phyloP scores from a whole-genome alignment of 768 basidiomycete species.

The Auricularia cornea region DNA sequence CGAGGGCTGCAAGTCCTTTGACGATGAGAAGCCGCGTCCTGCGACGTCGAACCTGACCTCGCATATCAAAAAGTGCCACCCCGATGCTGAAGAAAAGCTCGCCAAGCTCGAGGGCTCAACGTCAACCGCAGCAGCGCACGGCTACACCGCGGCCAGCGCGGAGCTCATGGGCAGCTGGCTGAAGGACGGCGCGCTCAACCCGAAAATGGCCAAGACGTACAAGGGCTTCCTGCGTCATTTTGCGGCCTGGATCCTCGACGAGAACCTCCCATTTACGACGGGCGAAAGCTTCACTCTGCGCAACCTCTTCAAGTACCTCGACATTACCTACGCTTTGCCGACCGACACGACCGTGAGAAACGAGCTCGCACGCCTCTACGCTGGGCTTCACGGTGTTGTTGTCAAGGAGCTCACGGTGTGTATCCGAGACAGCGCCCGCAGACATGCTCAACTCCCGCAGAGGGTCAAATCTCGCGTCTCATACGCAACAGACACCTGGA shows the following conservation, averaged over 20 bases:
- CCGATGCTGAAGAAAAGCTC: neutral
- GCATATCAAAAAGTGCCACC: neutral
- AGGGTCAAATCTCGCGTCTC: conserved; percentile 11
- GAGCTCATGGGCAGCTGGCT: neutral
- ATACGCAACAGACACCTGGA: conserved; percentile 12
- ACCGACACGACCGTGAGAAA: conserved; percentile 22
- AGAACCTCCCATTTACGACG: conserved; percentile 19
- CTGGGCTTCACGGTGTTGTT: conserved; percentile 14
- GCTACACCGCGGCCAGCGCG: neutral
- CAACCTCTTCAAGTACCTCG: conserved; percentile 9
- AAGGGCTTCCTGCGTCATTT: neutral
- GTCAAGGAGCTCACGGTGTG: conserved; percentile 14
- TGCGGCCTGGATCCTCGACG: neutral
- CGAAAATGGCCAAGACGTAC: neutral
- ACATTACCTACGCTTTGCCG: conserved; percentile 14
- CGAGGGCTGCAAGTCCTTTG: neutral
- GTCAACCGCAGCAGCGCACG: neutral
- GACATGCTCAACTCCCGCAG: neutral
- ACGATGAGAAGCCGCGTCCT: neutral
- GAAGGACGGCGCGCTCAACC: neutral
- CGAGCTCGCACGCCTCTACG: conserved; percentile 11
- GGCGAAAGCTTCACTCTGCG: conserved; percentile 13
- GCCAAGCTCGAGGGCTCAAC: neutral
- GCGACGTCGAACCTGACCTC: neutral
- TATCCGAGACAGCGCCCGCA: neutral